These are phyloP conservation scores for Kluyveromyces sp. DNA, from an alignment of 1,139 yeast species.

Conservation along the genomic window DNA sequence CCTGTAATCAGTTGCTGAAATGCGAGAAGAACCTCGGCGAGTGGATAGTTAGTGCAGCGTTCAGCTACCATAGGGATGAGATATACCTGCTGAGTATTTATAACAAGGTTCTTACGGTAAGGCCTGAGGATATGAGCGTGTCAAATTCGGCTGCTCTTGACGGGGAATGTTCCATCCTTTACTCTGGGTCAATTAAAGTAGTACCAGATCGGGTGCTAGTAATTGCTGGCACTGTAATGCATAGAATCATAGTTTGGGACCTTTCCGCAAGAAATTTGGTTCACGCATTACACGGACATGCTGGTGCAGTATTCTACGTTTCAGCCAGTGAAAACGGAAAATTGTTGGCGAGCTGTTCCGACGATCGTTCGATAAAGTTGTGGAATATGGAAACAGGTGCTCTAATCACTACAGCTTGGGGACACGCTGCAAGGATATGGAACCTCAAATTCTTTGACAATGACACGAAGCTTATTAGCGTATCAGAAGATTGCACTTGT, in stretches of 20 bases:
- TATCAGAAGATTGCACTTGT: slow-evolving; percentile 88
- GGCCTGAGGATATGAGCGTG: slow-evolving; percentile 28
- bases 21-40: slow-evolving; percentile 55
- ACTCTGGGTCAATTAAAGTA: slow-evolving; percentile 71
- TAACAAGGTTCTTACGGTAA: slow-evolving; percentile 54
- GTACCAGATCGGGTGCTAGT: slow-evolving; percentile 42
- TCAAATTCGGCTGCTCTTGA: slow-evolving; percentile 42
- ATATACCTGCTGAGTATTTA: slow-evolving; percentile 70
- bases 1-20: slow-evolving; percentile 15
- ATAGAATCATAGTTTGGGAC: slow-evolving; percentile 80
- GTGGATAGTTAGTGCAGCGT: slow-evolving; percentile 66
- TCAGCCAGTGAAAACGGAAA: slow-evolving; percentile 51
- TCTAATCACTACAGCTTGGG: slow-evolving; percentile 81
- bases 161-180: slow-evolving; percentile 73
- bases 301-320: slow-evolving; percentile 86
- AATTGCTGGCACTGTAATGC: slow-evolving; percentile 91
- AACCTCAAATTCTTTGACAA: slow-evolving; percentile 51
- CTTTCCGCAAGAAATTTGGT: slow-evolving; percentile 39
- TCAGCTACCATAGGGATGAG: slow-evolving; percentile 35
- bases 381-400: slow-evolving; percentile 57
- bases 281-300: slow-evolving; percentile 63
- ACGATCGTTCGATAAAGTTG: slow-evolving; percentile 79
- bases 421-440: slow-evolving; percentile 95
- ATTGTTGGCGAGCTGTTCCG: slow-evolving; percentile 74
- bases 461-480: slow-evolving; percentile 44